Conservation (phyloP, 2,329 filamentous ascomycete genomes). For the Hirsutella rhossiliensis region DNA sequence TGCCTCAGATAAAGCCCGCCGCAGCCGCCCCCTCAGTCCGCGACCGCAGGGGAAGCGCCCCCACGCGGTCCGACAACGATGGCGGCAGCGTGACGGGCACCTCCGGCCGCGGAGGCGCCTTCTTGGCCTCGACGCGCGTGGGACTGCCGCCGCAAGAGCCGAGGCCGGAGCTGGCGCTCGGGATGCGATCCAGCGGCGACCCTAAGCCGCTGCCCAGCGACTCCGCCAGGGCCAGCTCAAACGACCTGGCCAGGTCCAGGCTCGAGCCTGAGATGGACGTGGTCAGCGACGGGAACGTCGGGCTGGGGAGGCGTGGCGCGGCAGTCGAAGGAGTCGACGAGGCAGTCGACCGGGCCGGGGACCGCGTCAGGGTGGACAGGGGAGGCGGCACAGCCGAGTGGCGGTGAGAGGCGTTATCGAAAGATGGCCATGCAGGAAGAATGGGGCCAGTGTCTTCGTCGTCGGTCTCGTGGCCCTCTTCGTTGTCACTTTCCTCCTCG, state of each 20-base stretch:
- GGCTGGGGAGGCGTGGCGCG: constrained; percentile 21
- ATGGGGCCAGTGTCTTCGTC: background rate
- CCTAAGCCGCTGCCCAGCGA: constrained; percentile 1
- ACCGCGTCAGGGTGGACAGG: constrained; percentile 13
- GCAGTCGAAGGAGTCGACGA: constrained; percentile 16
- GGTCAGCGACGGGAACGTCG: constrained; percentile 22
- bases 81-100: constrained; percentile 16
- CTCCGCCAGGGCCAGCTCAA: constrained; percentile 15
- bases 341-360: constrained; percentile 2
- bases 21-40: background rate
- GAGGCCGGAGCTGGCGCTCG: no score
- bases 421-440: constrained; percentile 7
- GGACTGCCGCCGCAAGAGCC: background rate
- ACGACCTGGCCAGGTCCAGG: constrained; percentile 17
- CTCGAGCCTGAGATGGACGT: constrained; percentile 20
- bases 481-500: background rate
- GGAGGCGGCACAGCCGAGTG: constrained; percentile 23
- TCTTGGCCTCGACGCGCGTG: constrained; percentile 16
- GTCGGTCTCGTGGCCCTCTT: background rate
- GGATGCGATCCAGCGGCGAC: no score
- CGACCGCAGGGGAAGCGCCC: background rate
- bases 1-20: background rate
- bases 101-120: constrained; percentile 18
- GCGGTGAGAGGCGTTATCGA: constrained; percentile 15
- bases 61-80: background rate